Conservation (phyloP, 208 protist genomes). For the Acanthamoeba healyi region DNA sequence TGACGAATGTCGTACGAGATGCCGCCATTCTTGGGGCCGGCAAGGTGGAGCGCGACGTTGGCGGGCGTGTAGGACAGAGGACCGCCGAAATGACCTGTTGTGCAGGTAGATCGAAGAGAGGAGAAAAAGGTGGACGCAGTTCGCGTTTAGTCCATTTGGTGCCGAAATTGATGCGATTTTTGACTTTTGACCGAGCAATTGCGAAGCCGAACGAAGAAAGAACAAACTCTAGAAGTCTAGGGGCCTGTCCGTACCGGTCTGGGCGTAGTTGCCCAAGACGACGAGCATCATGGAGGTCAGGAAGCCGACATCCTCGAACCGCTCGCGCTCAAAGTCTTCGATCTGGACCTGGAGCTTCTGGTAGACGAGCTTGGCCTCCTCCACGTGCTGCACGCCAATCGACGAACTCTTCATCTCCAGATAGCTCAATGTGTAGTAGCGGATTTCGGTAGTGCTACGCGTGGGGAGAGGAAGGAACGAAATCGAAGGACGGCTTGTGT, state of each 20-base stretch:
- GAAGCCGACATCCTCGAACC: conserved; percentile 70
- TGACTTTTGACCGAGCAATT: background rate
- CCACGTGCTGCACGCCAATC: conserved; percentile 1
- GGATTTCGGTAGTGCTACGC: too few species aligned
- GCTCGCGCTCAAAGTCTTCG: background rate
- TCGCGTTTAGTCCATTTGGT: too few species aligned
- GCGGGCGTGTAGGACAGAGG: conserved; percentile 75
- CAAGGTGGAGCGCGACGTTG: conserved; percentile 73
- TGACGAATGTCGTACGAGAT: conserved; percentile 70
- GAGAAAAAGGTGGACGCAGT: background rate
- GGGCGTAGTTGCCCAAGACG: conserved; percentile 76
- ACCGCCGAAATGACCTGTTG: conserved; percentile 71
- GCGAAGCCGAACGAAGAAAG: background rate
- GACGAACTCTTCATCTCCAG: background rate
- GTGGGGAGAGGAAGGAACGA: too few species aligned
- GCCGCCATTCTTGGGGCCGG: conserved; percentile 43
- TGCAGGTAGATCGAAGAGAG: background rate
- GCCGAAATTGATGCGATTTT: conserved; percentile 3
- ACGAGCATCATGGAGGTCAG: conserved; percentile 73
- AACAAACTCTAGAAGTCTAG: background rate
- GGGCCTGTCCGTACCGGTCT: conserved; percentile 29
- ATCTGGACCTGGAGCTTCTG: background rate
- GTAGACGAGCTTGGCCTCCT: conserved; percentile 44
- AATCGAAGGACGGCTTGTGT: background rate
- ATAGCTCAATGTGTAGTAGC: too few species aligned